Base-by-base conservation (phyloP, 2,329 filamentous ascomycete species). In the Basipetospora chlamydospora region DNA sequence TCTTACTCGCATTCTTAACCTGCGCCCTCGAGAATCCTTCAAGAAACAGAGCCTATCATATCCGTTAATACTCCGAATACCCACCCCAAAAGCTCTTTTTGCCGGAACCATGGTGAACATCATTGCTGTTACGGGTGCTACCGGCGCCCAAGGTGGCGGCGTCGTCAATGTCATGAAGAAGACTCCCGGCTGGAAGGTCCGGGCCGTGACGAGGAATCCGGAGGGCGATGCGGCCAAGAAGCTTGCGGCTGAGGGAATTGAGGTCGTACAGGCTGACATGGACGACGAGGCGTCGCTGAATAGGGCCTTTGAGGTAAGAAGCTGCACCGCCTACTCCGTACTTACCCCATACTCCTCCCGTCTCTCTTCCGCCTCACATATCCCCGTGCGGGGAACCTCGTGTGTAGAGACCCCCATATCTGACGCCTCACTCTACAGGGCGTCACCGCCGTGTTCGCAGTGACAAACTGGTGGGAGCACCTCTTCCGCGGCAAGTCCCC, bases 381-480 rank as follows among this genome's bases (percentile, higher is more conserved):
- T 13, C n/a, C n/a, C 11, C n/a, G n/a, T 26, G 8, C 23, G n/a
- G n/a, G n/a, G n/a, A n/a, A n/a, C n/a, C n/a, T n/a, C n/a, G n/a
- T n/a, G n/a, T n/a, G n/a, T 11, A 30, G 5, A 16, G 5, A 9
- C 10, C 10, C 10, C 28, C 28, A 11, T 7, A 10, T 33, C 30
- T 33, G 18, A 33, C 30, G 13, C 15, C n/a, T n/a, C n/a, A 9
- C 23, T 26, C 43, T 5, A 26, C 10, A 35, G 3, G 61, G 59
- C 8, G 66, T 65, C 12, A 59, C 63, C 39, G 47, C 61, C 39
- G 67, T 74, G 41, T 74, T 73, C 51, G 58, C 59, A 41, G 63
- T 70, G 33, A 74, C 69, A 0, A 61, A 73, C 42, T 74, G 67
- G 51, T 73, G 64, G 62, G 61, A 67, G 37, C 56, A 60, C 3